phyloP scores from a whole-genome alignment of 306 rosid species.

The Inga laurina region DNA sequence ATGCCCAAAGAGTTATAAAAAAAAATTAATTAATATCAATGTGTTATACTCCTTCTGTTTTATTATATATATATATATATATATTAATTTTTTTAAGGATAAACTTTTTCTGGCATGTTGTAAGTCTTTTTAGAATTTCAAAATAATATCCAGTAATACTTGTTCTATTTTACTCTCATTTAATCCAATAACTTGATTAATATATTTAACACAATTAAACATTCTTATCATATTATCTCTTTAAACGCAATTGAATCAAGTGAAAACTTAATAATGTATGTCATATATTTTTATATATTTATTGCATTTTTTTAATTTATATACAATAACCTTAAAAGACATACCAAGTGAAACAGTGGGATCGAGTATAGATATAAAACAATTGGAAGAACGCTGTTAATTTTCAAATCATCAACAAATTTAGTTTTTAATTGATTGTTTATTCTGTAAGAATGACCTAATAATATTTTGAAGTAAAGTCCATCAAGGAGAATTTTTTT shows the following conservation, averaged over 20 bases:
- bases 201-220: neutral
- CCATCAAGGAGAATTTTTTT: neutral
- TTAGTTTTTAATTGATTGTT: neutral
- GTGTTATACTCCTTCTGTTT: neutral
- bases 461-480: neutral
- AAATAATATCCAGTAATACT: neutral
- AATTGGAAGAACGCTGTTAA: neutral
- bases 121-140: neutral
- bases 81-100: neutral
- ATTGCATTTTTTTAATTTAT: too few species aligned
- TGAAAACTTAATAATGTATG: neutral
- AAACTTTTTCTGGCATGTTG: neutral
- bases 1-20: too few species aligned
- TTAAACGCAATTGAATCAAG: neutral
- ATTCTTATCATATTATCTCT: neutral
- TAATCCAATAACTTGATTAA: too few species aligned
- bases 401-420: neutral
- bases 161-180: neutral
- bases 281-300: neutral
- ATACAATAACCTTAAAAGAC: neutral
- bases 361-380: too few species aligned
- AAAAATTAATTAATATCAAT: too few species aligned
- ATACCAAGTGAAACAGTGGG: neutral
- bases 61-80: too few species aligned
- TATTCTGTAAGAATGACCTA: neutral